These are phyloP conservation scores for Pharus latifolius DNA, from an alignment of 176 grass and related monocot genomes.

Conservation along the genomic window DNA sequence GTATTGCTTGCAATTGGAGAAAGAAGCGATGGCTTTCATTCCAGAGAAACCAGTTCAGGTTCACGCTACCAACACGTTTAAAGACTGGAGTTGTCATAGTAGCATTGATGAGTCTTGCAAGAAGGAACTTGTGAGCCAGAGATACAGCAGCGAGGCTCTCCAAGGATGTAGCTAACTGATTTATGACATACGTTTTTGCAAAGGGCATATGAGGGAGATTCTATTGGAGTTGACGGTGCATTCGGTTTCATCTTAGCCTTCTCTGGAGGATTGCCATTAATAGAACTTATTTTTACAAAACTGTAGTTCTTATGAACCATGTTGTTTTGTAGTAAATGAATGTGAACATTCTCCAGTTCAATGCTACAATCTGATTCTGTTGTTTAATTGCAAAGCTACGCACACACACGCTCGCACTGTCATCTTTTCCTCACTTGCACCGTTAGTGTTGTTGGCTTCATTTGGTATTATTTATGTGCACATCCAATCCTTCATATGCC, in stretches of 20 bases:
- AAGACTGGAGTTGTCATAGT: constrained; percentile 3
- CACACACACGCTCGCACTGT: no score
- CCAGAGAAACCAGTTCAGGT: constrained; percentile 57
- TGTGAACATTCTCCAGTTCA: not conserved
- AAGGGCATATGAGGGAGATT: not conserved
- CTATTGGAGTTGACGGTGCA: not conserved
- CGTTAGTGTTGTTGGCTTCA: no score
- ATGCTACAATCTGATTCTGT: not conserved
- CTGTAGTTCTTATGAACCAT: constrained; percentile 4
- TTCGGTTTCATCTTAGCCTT: not conserved
- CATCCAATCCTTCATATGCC: no score
- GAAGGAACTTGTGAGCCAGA: constrained; percentile 13
- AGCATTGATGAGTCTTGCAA: constrained; percentile 49
- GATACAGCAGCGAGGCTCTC: constrained; percentile 41
- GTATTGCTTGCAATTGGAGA: constrained; percentile 76
- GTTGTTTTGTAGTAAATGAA: not conserved
- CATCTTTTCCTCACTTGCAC: no score
- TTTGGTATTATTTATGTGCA: no score
- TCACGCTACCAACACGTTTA: not conserved
- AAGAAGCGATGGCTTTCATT: constrained; percentile 26
- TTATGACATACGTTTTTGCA: not conserved
- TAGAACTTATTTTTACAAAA: not conserved
- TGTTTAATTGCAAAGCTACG: not conserved
- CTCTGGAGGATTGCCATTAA: not conserved
- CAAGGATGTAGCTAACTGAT: constrained; percentile 32